phyloP scores from a whole-genome alignment of 1,284 basidiomycete genomes.

The Porogramme epimiltina region DNA sequence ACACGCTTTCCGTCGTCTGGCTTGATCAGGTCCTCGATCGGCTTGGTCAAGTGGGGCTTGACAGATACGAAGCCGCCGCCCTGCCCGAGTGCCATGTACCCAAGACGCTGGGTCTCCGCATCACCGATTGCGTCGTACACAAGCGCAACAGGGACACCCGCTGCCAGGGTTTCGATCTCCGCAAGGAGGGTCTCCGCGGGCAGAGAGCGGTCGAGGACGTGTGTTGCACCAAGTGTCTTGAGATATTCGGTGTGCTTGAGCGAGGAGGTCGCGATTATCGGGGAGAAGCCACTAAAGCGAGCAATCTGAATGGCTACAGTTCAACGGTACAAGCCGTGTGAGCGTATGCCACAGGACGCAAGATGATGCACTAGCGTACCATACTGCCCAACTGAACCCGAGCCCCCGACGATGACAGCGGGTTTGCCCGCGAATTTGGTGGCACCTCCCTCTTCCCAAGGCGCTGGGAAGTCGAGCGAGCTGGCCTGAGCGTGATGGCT shows the following conservation, averaged over 20 bases:
- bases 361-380: conserved; percentile 15
- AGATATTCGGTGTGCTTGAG: conserved; percentile 42
- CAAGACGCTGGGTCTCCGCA: conserved; percentile 20
- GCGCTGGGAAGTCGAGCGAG: conserved; percentile 34
- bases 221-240: conserved; percentile 30
- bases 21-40: not conserved
- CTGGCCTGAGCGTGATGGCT: conserved; percentile 23
- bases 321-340: too few species aligned
- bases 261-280: conserved; percentile 50
- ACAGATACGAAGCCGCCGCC: conserved; percentile 20
- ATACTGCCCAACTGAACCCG: conserved; percentile 38
- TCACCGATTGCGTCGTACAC: conserved; percentile 28
- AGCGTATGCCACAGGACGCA: too few species aligned
- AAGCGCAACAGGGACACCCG: conserved; percentile 7
- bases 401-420: conserved; percentile 37
- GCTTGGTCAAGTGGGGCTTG: not conserved
- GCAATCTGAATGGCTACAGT: conserved; percentile 45
- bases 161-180: not conserved
- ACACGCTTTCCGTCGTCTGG: conserved; percentile 12
- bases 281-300: conserved; percentile 46
- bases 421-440: conserved; percentile 34
- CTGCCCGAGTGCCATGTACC: conserved; percentile 24
- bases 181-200: not conserved
- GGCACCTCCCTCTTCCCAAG: conserved; percentile 23
- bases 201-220: conserved; percentile 23